Percentiles rank a stretch among this genome's conserved stretches.
These are phyloP conservation scores for Moringa oleifera DNA, from an alignment of 345 rosid genomes.

Conservation along the genomic window DNA sequence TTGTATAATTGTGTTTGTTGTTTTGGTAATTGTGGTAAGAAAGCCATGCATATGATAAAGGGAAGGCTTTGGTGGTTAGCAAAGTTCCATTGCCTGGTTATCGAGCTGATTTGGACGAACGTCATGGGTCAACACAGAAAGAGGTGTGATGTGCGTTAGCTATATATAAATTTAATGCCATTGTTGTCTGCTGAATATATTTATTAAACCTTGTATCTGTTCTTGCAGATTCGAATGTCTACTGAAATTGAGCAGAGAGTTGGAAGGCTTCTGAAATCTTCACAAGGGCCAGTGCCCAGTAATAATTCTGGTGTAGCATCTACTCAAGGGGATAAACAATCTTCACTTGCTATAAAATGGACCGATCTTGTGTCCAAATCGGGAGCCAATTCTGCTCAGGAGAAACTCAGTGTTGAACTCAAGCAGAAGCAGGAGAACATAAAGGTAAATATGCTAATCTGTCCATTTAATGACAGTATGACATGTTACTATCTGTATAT, in stretches of 20 bases:
- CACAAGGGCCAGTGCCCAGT: conserved; percentile 33
- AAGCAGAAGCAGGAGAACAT: conserved; percentile 71
- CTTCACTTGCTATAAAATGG: conserved; percentile 26
- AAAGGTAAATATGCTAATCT: conserved; percentile 36
- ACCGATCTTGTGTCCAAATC: conserved; percentile 28
- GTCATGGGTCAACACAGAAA: conserved; percentile 85
- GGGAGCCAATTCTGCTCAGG: conserved; percentile 38
- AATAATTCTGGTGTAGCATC: conserved; percentile 31
- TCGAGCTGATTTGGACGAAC: conserved; percentile 90
- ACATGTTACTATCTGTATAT: conserved; percentile 4
- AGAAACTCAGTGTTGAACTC: conserved; percentile 56
- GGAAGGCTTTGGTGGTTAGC: conserved; percentile 83
- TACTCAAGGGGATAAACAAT: conserved; percentile 29
- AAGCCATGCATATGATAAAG: conserved; percentile 93
- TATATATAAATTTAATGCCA: conserved; percentile 5
- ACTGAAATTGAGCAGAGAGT: conserved; percentile 78
- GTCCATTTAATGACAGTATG: not conserved
- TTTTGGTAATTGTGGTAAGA: conserved; percentile 46
- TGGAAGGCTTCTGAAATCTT: conserved; percentile 63
- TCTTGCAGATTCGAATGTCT: conserved; percentile 80
- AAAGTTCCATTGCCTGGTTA: conserved; percentile 91
- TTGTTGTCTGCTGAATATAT: not conserved
- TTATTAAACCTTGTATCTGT: conserved; percentile 6
- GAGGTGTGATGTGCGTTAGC: conserved; percentile 39
- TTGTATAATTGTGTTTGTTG: conserved; percentile 8